phyloP scores from a whole-genome alignment of 768 basidiomycete genomes.

The Termitomyces titanicus region DNA sequence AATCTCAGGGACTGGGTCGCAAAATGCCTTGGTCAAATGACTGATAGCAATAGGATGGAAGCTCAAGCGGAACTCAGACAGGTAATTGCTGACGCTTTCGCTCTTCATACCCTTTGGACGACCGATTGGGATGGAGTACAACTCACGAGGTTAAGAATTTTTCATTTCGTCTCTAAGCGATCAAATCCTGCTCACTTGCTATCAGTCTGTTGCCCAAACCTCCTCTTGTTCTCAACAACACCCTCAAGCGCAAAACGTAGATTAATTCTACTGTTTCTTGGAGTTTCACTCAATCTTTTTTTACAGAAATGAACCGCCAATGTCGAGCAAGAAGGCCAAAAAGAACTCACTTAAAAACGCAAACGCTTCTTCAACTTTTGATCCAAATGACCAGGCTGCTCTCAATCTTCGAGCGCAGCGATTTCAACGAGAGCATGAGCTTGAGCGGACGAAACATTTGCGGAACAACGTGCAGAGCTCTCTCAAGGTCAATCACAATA shows the following conservation, averaged over 20 bases:
- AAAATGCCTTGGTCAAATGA: conserved; percentile 88
- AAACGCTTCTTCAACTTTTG: conserved; percentile 28
- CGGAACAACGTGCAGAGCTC: conserved; percentile 31
- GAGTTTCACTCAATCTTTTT: neutral
- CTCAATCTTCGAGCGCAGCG: conserved; percentile 79
- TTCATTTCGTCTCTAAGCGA: neutral
- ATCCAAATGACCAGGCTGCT: conserved; percentile 64
- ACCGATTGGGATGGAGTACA: conserved; percentile 91
- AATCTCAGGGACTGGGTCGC: conserved; percentile 89
- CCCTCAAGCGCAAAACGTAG: conserved; percentile 71
- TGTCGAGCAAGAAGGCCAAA: conserved; percentile 44
- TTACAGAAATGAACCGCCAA: conserved; percentile 35
- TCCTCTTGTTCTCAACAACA: conserved; percentile 37
- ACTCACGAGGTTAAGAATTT: conserved; percentile 69
- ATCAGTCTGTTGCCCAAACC: conserved; percentile 54
- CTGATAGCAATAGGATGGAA: conserved; percentile 79
- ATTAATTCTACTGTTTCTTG: neutral
- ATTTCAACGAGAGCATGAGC: conserved; percentile 87
- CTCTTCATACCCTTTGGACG: conserved; percentile 81
- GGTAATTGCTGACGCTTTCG: conserved; percentile 93
- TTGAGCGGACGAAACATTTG: conserved; percentile 66
- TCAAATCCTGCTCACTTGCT: conserved; percentile 11
- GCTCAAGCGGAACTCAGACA: conserved; percentile 94
- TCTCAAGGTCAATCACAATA: conserved; percentile 45
- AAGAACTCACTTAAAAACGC: conserved; percentile 12